Base-by-base conservation (phyloP, 2,329 filamentous ascomycete species). In the Cytospora piceicola region DNA sequence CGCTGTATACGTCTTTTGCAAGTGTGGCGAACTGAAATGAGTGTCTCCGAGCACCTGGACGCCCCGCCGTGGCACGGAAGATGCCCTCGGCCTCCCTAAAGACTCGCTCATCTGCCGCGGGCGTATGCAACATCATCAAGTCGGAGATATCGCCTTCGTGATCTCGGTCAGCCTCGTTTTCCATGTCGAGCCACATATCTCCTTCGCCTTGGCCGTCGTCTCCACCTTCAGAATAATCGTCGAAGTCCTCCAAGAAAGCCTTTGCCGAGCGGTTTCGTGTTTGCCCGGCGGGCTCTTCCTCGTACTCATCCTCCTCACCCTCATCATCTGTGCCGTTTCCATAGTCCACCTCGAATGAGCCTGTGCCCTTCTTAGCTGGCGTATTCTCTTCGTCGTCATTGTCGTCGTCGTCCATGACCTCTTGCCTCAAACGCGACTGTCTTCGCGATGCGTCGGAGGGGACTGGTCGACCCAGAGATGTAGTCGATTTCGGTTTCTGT, bases 1-100 rank as follows among this genome's bases (percentile, higher is more conserved):
- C 74, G 75, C 80, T 74, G 81, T 89, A 87, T 12, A 94, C 77
- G 67, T 90, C 88, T 74, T 90, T 91, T 34, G 92, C 91, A 66
- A 96, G 87, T 8, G 85, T 80, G 4, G 88, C 84, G 72, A 93
- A 90, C 54, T 87, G 85, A 60, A 88, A 88, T 11, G 87, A 83
- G 57, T 83, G 83, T 68, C 80, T 69, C 69, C 72, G 65, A 68
- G 75, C 68, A 69, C 77, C 68, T 64, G 82, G 78, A 53, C 79
- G 82, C 65, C 80, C 78, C 20, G 81, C 75, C 4, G 85, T 86
- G 54, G 83, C 81, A 49, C 83, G 82, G 71, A 82, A 84, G 63
- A 87, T 82, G 62, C 81, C 80, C 66, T 87, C 83, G 15, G 85
- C 85, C 74, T 88, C 85, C 64, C 77, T 80, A 60, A 79, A 79